Base-by-base conservation (phyloP, 2,329 filamentous ascomycete species). In the Venturia asperata region DNA sequence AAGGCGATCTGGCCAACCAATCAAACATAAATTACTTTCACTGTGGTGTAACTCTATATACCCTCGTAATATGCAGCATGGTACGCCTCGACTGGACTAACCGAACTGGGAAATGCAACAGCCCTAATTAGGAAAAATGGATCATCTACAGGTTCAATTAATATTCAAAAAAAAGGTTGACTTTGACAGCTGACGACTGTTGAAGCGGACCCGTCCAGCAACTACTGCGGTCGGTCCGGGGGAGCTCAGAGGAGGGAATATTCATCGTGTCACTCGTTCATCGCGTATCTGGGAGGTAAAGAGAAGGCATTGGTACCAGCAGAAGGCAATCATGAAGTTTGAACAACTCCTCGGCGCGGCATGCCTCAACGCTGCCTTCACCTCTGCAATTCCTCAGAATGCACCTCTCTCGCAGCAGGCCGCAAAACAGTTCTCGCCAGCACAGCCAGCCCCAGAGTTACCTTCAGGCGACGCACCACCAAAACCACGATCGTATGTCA, bases 41-140 rank as follows among this genome's bases (percentile, higher is more conserved):
- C 49, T 15, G 17, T n/a, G 17, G 30, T n/a, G 17, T 15, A 3
- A n/a, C n/a, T n/a, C n/a, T n/a, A 15, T 45, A 45, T n/a, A n/a
- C n/a, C 17, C n/a, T 30, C 5, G n/a, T 52, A 52, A 52, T 52
- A 52, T 52, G n/a, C n/a, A 52, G 47, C 47, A 27, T 21, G 47
- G 47, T 11, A 11, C n/a, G 10, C 42, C 42, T 45, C 42, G 5
- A n/a, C 15, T 27, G 21, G 19, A 21, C 52, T 58, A 58, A 17
- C 52, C 52, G 37, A 5, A 19, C 37, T 58, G 30, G 52, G 52
- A 19, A 37, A 37, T 37, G 17, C 6, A 34, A n/a, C 13, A 58
- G 52, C 52, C 52, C 52, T 58, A 58, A 37, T 56, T 34, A n/a
- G 52, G 15, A 52, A n/a, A 9, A 58, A n/a, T n/a, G 15, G 52